These are phyloP conservation scores for Penicillium hesseltinei DNA, from an alignment of 2,329 filamentous ascomycete species.

Conservation along the genomic window DNA sequence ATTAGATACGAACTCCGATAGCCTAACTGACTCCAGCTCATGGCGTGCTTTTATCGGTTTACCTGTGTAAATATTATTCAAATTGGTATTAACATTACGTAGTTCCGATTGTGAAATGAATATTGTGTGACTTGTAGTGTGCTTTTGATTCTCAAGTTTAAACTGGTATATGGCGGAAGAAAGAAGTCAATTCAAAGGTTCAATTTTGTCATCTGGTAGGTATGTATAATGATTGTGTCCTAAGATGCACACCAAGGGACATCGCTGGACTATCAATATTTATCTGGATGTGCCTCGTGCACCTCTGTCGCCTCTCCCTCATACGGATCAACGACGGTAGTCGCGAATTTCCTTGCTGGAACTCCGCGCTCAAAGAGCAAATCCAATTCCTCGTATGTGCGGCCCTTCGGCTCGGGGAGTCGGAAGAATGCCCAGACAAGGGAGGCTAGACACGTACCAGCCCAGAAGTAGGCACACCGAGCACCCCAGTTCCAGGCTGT, in stretches of 20 bases:
- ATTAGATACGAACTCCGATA: neutral
- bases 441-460: constrained; percentile 33
- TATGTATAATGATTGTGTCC: neutral
- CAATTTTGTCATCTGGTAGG: neutral
- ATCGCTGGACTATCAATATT: neutral
- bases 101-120: neutral
- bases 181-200: neutral
- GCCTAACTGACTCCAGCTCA: neutral
- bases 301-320: constrained; percentile 3
- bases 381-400: constrained; percentile 45
- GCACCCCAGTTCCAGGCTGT: constrained; percentile 40
- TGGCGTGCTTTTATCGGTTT: too few relatives aligned
- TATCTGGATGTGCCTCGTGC: neutral
- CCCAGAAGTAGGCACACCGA: constrained; percentile 45
- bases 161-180: neutral
- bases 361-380: constrained; percentile 41
- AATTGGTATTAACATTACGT: neutral
- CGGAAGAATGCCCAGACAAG: constrained; percentile 46
- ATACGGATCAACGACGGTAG: constrained; percentile 35
- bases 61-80: neutral
- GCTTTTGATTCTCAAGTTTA: neutral
- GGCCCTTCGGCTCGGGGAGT: constrained; percentile 44
- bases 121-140: neutral
- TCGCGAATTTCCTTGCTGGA: constrained; percentile 40
- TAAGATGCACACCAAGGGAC: neutral